A percentile compares a stretch with the other conserved stretches of the same genome.
Conservation (phyloP, 2,329 filamentous ascomycete genomes). For the Penicillium sp. region DNA sequence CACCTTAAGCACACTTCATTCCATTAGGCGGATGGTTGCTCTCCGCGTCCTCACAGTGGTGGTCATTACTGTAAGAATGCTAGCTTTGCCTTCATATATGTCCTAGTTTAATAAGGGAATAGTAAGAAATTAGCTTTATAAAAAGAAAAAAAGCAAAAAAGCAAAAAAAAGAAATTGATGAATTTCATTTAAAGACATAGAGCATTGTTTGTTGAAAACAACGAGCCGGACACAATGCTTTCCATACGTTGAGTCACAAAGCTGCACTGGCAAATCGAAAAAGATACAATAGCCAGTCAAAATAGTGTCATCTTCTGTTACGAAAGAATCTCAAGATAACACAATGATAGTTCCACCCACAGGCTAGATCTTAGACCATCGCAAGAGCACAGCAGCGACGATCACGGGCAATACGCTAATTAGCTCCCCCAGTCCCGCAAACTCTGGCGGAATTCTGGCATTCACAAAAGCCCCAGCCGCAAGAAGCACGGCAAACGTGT, state of each 20-base stretch:
- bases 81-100: too few species aligned
- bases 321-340: not conserved
- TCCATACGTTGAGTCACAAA: not conserved
- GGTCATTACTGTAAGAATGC: too few species aligned
- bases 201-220: not conserved
- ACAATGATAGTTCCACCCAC: not conserved
- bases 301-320: not conserved
- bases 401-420: not conserved
- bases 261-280: not conserved
- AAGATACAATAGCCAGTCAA: not conserved
- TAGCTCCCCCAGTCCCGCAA: not conserved
- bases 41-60: too few species aligned
- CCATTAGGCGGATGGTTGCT: too few species aligned
- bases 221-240: not conserved
- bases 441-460: not conserved
- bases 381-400: not conserved
- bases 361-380: not conserved
- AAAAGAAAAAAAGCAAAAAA: not conserved
- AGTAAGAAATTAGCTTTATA: not conserved
- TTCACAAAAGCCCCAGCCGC: not conserved
- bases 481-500: not conserved
- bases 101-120: too few species aligned
- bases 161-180: not conserved
- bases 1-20: too few species aligned
- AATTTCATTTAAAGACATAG: not conserved